Conservation (phyloP, 208 protist species). For the Leishmania guyanensis region DNA sequence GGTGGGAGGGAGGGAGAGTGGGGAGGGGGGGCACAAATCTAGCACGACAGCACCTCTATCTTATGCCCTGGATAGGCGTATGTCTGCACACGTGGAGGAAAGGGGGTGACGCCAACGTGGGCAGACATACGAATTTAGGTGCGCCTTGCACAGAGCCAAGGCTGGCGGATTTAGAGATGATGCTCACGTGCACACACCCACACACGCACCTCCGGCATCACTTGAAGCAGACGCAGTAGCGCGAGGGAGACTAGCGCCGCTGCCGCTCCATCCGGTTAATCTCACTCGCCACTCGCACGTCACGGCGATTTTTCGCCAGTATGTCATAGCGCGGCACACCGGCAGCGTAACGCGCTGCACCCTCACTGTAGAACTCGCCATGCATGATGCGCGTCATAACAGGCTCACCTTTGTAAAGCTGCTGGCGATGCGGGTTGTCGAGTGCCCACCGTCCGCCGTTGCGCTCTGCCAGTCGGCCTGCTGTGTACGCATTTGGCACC, state of each 20-base stretch:
- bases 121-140: neutral
- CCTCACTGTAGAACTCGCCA: constrained; percentile 66
- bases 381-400: constrained; percentile 81
- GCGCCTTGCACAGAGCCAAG: neutral
- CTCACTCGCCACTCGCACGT: constrained; percentile 54
- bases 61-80: neutral
- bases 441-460: constrained; percentile 52
- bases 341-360: constrained; percentile 7
- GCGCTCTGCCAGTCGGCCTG: constrained; percentile 37
- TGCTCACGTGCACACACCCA: neutral
- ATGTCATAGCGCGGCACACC: constrained; percentile 25
- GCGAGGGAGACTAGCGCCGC: neutral
- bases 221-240: constrained; percentile 11
- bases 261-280: constrained; percentile 40
- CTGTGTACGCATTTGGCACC: constrained; percentile 55
- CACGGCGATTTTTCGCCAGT: constrained; percentile 42
- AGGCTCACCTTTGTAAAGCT: constrained; percentile 65
- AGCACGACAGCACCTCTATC: neutral
- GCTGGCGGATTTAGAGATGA: neutral
- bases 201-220: neutral
- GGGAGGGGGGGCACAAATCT: neutral
- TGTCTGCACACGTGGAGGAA: neutral
- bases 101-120: neutral
- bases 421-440: constrained; percentile 72
- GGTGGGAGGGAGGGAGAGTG: too few species aligned